Evolutionary conservation across 306 rosid genomes (phyloP), one percentile per base, ranked within the genome.

Genomic region (Fagus sylvatica): DNA sequence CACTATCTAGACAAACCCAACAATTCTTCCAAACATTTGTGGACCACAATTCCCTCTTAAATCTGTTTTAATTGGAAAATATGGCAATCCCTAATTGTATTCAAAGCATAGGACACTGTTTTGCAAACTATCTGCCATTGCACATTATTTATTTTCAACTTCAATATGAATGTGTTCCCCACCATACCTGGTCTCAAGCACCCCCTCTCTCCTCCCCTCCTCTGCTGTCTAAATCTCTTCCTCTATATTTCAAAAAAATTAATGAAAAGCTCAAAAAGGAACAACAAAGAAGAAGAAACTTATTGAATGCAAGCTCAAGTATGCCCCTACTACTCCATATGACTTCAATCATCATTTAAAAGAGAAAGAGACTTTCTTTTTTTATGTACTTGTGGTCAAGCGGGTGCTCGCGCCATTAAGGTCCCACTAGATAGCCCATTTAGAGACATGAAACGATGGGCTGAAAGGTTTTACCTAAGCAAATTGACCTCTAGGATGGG

Each of bases 161-260:
- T 80, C 74, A 84, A 78, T 75, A 92, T 95, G 89, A 95, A 91
- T 88, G 80, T 95, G 98, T 87, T 87, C 94, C 96, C 98, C 98
- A 95, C 98, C 91, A 87, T 95, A 72, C 79, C 66, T 88, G 98
- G 98, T 85, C 87, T 88, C 78, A 79, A 81, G 73, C 80, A 71
- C 42, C 74, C 15, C 55, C 81, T 36, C 81, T 36, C 43, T 71
- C 49, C 59, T 34, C 53, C 76, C 70, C 70, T 64, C 79, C 74
- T 76, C 19, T 77, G 62, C 78, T 73, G 84, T 76, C 82, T 80
- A 82, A 76, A 73, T 80, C 81, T 73, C 67, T 80, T 73, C 83
- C 75, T 22, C 28, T 22, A 36, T 72, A 30, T 34, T 53, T 64
- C 6, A 53, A 82, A 80, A 74, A 40, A 51, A 72, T 77, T 67